Evolutionary conservation across 371 early-diverging fungal genomes (phyloP).

Genomic region (Mucor saturninus): DNA sequence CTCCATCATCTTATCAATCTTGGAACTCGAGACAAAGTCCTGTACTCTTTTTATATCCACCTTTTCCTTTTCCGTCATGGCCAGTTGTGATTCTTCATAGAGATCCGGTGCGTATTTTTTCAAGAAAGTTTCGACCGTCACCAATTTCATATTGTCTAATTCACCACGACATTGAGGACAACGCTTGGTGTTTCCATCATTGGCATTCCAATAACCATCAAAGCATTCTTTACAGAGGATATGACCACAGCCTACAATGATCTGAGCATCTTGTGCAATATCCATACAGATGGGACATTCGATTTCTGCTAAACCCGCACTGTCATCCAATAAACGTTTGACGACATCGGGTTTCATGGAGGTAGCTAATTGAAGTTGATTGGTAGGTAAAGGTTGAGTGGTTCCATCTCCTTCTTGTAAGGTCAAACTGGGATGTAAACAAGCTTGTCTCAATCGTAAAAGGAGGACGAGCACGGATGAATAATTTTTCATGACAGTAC

Average conservation of each 20-base stretch:
- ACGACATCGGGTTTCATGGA: constrained; percentile 31
- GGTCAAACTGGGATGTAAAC: constrained; percentile 47
- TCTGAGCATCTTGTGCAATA: constrained; percentile 37
- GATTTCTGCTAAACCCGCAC: constrained; percentile 18
- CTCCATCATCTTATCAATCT: constrained; percentile 59
- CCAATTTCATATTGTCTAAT: constrained; percentile 17
- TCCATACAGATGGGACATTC: constrained; percentile 60
- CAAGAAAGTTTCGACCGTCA: constrained; percentile 34
- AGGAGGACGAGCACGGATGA: constrained; percentile 52
- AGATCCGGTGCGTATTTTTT: constrained; percentile 35
- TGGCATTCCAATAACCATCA: constrained; percentile 32
- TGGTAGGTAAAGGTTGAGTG: constrained; percentile 4
- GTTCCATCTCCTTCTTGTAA: constrained; percentile 19
- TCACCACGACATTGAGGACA: constrained; percentile 53
- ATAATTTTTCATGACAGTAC: constrained; percentile 64
- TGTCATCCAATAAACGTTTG: constrained; percentile 27
- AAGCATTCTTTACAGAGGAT: constrained; percentile 54
- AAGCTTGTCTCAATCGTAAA: constrained; percentile 46
- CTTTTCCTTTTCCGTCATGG: constrained; percentile 12
- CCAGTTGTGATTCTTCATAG: constrained; percentile 1
- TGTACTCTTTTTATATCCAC: constrained; percentile 6
- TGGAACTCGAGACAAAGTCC: constrained; percentile 41
- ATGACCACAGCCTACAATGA: constrained; percentile 45
- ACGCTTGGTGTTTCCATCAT: constrained; percentile 22
- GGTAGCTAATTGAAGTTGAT: constrained; percentile 14